phyloP scores from a whole-genome alignment of 805 yeast species.

The Yarrowia deformans region DNA sequence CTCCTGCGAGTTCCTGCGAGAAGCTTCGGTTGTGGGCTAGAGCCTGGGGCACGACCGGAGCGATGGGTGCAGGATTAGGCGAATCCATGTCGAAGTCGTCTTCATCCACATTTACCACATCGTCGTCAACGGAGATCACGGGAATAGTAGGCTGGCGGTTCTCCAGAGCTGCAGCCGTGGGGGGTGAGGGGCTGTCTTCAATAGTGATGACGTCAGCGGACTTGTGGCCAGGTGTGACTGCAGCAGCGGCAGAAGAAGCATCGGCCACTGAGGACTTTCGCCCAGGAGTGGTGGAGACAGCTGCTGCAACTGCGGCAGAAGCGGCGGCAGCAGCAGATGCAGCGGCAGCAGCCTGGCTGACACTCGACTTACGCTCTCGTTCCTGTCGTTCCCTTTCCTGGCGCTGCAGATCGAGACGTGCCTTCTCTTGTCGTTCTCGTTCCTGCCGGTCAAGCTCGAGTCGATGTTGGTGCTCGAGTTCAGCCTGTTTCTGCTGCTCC shows the following conservation, averaged over 20 bases:
- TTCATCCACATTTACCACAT: slow-evolving; percentile 12
- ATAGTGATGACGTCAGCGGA: slow-evolving; percentile 9
- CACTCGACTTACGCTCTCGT: slow-evolving; percentile 11
- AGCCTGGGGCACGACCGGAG: slow-evolving; percentile 12
- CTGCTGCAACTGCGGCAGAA: slow-evolving; percentile 22
- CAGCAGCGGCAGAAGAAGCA: neutral
- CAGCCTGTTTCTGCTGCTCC: slow-evolving; percentile 19
- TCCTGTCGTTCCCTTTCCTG: slow-evolving; percentile 29
- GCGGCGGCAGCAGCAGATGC: slow-evolving; percentile 28
- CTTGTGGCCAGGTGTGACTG: slow-evolving; percentile 1
- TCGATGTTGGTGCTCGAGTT: slow-evolving; percentile 18
- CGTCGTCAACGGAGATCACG: slow-evolving; percentile 31
- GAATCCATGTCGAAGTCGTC: slow-evolving; percentile 25
- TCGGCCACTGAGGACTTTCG: slow-evolving; percentile 9
- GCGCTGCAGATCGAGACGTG: slow-evolving; percentile 5
- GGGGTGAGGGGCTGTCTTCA: slow-evolving; percentile 22
- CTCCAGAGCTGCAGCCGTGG: slow-evolving; percentile 31
- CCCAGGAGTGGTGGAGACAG: slow-evolving; percentile 6
- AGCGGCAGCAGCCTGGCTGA: slow-evolving; percentile 6
- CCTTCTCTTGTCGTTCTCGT: slow-evolving; percentile 23
- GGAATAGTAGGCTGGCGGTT: slow-evolving; percentile 28
- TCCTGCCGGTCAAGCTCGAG: slow-evolving; percentile 22
- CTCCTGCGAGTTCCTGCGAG: slow-evolving; percentile 25
- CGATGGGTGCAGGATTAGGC: slow-evolving; percentile 7
- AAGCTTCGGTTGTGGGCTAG: slow-evolving; percentile 26